Evolutionary conservation across 495 filamentous ascomycete species (phyloP), one percentile per base, ranked within the genome.

Genomic region (Lentithecium fluviatile): DNA sequence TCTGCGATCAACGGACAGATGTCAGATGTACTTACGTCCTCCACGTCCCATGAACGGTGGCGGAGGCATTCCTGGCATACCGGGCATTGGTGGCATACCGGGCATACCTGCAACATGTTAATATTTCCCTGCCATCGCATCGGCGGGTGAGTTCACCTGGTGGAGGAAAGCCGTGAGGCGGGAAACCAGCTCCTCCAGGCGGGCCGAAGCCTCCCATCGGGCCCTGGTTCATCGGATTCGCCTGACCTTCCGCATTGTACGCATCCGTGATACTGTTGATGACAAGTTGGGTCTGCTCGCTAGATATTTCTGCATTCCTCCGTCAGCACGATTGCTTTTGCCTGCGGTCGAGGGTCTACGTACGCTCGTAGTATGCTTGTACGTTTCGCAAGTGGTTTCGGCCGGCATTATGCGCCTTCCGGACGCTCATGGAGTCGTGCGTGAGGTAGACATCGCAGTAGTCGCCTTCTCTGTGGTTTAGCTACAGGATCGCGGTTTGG

Each of bases 401-500:
- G 58, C 94, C 94, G 68, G 83, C 88, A 80, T 98, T 98, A 76
- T 98, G 94, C 15, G 94, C 94, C 77, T 97, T 97, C 70, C 94
- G 90, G 70, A 98, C 94, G 78, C 90, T 95, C 92, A 97, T 98
- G 13, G 90, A 95, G 85, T 98, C 95, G 81, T 98, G 94, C 58
- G 95, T 98, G 66, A 98, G 88, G 82, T 98, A 98, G 74, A 98
- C 95, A 87, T 98, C 94, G 83, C 94, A 98, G 80, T 97, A 98
- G 74, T 98, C 94, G 81, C 94, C 92, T 89, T 45, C 2, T 47
- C n/a, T n/a, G n/a, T n/a, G n/a, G n/a, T n/a, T n/a, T 10, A 29
- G 20, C 43, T 53, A 42, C 52, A 51, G 37, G 48, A 15, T 43
- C 8, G n/a, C 19, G 29, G 7, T 37, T 43, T 19, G 32, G 15